Evolutionary conservation across 768 basidiomycete species (phyloP).

Genomic region (Obba rivulosa): DNA sequence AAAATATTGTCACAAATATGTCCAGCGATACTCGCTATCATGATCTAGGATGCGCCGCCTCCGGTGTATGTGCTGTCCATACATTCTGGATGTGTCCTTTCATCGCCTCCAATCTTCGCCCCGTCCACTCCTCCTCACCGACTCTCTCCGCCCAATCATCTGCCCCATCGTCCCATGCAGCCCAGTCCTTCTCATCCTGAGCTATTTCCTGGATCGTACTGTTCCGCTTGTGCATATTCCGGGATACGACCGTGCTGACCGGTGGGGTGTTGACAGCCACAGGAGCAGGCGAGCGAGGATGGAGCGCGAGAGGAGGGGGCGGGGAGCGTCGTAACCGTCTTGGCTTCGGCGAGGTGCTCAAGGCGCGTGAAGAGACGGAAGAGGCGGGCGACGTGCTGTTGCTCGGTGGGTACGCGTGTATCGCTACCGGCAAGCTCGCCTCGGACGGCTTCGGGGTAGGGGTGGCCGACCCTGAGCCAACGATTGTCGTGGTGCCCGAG

Average conservation of each 20-base stretch:
- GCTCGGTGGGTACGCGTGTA: conserved; percentile 63
- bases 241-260: too few relatives aligned
- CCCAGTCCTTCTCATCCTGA: conserved; percentile 31
- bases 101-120: conserved; percentile 32
- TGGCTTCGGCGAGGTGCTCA: neutral
- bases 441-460: conserved; percentile 21
- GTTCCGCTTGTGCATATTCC: too few relatives aligned
- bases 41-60: conserved; percentile 1
- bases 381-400: neutral
- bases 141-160: conserved; percentile 49
- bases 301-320: neutral
- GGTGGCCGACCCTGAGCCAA: conserved; percentile 22
- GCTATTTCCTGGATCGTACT: too few relatives aligned
- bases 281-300: neutral
- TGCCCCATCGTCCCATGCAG: conserved; percentile 36
- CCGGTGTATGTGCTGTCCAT: conserved; percentile 20
- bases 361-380: neutral
- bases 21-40: neutral
- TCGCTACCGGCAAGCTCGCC: conserved; percentile 18
- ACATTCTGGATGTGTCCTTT: conserved; percentile 27
- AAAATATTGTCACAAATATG: neutral
- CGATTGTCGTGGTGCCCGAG: conserved; percentile 27
- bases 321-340: neutral
- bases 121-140: conserved; percentile 45
- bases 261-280: too few relatives aligned